Base-by-base conservation (phyloP, 306 rosid genomes). In the Cicer judaicum region DNA sequence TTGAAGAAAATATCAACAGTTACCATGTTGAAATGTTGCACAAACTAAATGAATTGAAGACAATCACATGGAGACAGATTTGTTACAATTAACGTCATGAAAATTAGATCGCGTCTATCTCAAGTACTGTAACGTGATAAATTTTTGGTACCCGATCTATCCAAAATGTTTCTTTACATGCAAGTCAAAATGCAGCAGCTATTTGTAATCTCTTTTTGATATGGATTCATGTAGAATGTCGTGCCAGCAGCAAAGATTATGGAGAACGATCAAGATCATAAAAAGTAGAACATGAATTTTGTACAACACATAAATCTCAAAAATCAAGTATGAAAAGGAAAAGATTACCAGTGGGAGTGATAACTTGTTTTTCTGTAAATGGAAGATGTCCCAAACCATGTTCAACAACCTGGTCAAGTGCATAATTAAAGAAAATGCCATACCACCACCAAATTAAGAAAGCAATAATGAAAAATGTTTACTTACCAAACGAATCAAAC, bases 371-470 rank as follows among this genome's bases (percentile, higher is more conserved):
- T 84, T 95, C 99, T 0, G 96, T 95, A 80, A 95, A 95, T 61
- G 99, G 99, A 44, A 95, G 87, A 83, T 95, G 99, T 72, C 99
- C 99, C 86, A 92, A 78, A 68, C 99, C 99, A 86, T 95, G 99
- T 57, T 95, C 99, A 62, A 95, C 99, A 73, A 95, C 99, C 99
- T 95, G 74, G 78, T 77, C 79, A 87, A 79, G 66, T 67, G 59
- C 46, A 72, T 38, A 43, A 39, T 68, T 15, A 44, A 72, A 46
- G 67, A 77, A 77, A 62, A 43, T 55, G 36, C 13, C 77, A 68
- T 42, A n/a, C 48, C 66, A 77, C 21, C 48, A 46, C 55, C 7
- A 53, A 69, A 65, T 68, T 63, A 19, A 74, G 74, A 65, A 66
- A 70, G 34, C 48, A 61, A 49, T 61, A 82, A 75, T 44, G 73